These are phyloP conservation scores for Euphrasia arctica DNA, from an alignment of 305 asterid species.

Conservation along the genomic window DNA sequence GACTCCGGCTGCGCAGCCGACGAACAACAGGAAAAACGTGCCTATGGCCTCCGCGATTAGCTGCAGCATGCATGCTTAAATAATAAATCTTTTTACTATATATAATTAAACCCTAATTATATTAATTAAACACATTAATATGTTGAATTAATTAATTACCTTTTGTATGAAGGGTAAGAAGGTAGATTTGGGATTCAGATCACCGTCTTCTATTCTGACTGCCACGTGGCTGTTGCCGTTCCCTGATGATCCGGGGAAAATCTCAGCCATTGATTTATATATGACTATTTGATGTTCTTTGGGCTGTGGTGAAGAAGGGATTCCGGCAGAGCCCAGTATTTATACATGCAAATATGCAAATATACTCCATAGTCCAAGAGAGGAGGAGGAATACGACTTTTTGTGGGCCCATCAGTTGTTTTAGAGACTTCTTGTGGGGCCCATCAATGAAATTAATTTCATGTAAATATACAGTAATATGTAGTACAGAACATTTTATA, in stretches of 20 bases:
- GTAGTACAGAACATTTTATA: no score
- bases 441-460: background rate
- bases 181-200: conserved; percentile 23
- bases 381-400: background rate
- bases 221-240: conserved; percentile 48
- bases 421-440: background rate
- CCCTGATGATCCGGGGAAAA: conserved; percentile 25
- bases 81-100: no score
- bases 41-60: conserved; percentile 77
- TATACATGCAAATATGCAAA: background rate
- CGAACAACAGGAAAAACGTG: conserved; percentile 76
- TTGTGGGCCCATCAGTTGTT: background rate
- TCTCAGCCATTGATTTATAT: conserved; percentile 34
- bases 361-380: background rate
- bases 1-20: conserved; percentile 74
- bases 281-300: background rate
- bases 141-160: conserved; percentile 29
- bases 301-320: background rate
- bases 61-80: conserved; percentile 27
- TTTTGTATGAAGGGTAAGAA: conserved; percentile 56
- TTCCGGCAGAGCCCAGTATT: background rate
- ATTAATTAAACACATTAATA: no score
- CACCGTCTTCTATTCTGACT: conserved; percentile 39
- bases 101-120: no score
- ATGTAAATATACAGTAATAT: background rate